Conservation (phyloP, 495 filamentous ascomycete species). For the Cairneyella variabilis region DNA sequence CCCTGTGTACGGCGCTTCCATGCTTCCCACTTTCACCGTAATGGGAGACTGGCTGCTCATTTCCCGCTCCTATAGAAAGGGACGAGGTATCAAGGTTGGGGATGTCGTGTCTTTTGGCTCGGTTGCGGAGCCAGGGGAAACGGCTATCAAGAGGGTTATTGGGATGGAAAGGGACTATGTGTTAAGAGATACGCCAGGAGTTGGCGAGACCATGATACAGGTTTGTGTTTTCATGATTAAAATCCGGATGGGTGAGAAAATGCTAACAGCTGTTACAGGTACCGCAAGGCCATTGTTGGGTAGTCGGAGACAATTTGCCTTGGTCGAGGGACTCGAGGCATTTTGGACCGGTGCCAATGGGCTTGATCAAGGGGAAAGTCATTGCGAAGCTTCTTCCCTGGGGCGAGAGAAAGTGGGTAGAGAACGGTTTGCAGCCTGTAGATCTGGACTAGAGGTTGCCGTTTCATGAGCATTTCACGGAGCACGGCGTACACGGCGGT, state of each 20-base stretch:
- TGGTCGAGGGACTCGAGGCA: constrained; percentile 80
- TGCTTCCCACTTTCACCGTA: constrained; percentile 73
- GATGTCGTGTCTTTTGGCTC: constrained; percentile 78
- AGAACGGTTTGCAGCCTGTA: constrained; percentile 41
- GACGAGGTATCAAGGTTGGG: constrained; percentile 68
- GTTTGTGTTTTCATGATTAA: constrained; percentile 33
- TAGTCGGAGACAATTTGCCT: constrained; percentile 81
- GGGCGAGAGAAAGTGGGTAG: constrained; percentile 46
- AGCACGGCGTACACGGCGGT: constrained; percentile 4
- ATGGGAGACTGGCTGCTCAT: constrained; percentile 64
- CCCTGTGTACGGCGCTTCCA: constrained; percentile 62
- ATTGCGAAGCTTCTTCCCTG: constrained; percentile 58
- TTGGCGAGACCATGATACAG: constrained; percentile 66
- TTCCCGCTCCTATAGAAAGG: constrained; percentile 60
- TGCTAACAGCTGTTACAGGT: constrained; percentile 48
- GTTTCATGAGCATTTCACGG: constrained; percentile 2
- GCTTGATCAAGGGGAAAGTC: constrained; percentile 82
- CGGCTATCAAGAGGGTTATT: constrained; percentile 75
- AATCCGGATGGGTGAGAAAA: background rate
- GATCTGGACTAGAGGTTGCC: background rate
- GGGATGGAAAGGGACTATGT: constrained; percentile 93
- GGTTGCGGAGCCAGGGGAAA: constrained; percentile 58
- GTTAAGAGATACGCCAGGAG: constrained; percentile 57
- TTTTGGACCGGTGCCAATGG: constrained; percentile 83
- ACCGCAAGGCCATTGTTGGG: constrained; percentile 84